Conservation (phyloP, 768 basidiomycete genomes). For the Ramaria sp. region DNA sequence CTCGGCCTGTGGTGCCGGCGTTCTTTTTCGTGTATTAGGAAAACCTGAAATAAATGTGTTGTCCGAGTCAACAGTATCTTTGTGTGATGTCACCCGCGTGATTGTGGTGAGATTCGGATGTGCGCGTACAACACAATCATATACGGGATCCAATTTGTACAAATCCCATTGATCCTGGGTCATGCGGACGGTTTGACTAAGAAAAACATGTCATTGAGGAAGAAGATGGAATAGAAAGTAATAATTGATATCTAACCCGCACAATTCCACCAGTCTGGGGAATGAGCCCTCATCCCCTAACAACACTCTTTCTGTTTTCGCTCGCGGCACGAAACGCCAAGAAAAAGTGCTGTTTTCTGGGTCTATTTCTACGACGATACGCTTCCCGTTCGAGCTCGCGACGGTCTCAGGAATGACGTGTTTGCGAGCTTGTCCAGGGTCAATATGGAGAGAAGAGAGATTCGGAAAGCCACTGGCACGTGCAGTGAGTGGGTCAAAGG, state of each 20-base stretch:
- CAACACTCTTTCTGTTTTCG: slow-evolving; percentile 44
- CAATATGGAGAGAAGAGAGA: not conserved
- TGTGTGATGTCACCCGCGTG: slow-evolving; percentile 11
- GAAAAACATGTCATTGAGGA: slow-evolving; percentile 21
- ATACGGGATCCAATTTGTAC: slow-evolving; percentile 69
- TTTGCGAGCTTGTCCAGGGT: not conserved
- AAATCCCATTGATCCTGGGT: slow-evolving; percentile 79
- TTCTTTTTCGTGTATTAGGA: slow-evolving; percentile 10
- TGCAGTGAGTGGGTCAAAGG: slow-evolving; percentile 62
- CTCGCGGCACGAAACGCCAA: slow-evolving; percentile 75
- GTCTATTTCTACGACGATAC: slow-evolving; percentile 61
- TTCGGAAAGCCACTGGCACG: slow-evolving; percentile 14
- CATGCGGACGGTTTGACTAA: slow-evolving; percentile 20
- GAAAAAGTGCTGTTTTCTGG: slow-evolving; percentile 30
- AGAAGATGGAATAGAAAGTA: slow-evolving; percentile 22
- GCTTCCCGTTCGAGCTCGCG: slow-evolving; percentile 25
- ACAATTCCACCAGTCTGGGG: slow-evolving; percentile 56
- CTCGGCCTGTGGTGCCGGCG: slow-evolving; percentile 12
- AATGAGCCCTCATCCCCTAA: slow-evolving; percentile 52
- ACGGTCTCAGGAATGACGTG: not conserved
- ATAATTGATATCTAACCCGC: slow-evolving; percentile 41
- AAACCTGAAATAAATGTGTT: not conserved
- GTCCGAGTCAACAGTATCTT: too few species aligned
- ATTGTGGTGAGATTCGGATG: slow-evolving; percentile 19
- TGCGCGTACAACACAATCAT: slow-evolving; percentile 46